These are phyloP conservation scores for Elsinoe fawcettii DNA, from an alignment of 2,329 filamentous ascomycete species.

Conservation along the genomic window DNA sequence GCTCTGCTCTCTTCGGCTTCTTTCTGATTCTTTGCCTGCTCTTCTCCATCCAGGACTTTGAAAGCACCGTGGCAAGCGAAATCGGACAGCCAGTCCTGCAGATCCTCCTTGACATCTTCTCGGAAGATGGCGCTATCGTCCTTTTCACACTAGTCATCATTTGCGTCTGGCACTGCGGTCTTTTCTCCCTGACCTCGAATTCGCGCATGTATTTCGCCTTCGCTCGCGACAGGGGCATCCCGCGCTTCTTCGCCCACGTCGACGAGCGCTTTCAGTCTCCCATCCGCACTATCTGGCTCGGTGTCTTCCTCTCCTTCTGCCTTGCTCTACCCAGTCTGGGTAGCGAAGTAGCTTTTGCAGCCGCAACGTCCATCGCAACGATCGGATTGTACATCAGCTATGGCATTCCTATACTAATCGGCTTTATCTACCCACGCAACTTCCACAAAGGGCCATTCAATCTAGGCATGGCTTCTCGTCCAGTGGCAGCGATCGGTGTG, in stretches of 20 bases:
- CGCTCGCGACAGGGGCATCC: conserved; percentile 48
- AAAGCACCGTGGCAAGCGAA: conserved; percentile 37
- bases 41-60: conserved; percentile 53
- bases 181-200: conserved; percentile 52
- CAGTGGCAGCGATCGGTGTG: conserved; percentile 42
- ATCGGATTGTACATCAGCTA: conserved; percentile 53
- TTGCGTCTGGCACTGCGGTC: conserved; percentile 54
- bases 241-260: conserved; percentile 48
- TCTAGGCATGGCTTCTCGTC: conserved; percentile 39
- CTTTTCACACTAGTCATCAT: conserved; percentile 50
- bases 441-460: conserved; percentile 53
- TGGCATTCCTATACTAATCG: conserved; percentile 50
- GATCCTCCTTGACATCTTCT: conserved; percentile 51
- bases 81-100: conserved; percentile 51
- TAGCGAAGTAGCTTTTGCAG: conserved; percentile 48
- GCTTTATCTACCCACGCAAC: conserved; percentile 43
- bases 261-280: conserved; percentile 45
- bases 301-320: conserved; percentile 47
- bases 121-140: conserved; percentile 48
- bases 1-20: conserved; percentile 51
- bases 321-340: conserved; percentile 50
- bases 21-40: conserved; percentile 51
- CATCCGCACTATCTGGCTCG: conserved; percentile 49
- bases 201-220: conserved; percentile 55
- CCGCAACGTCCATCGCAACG: conserved; percentile 53